Evolutionary conservation across 2,329 filamentous ascomycete species (phyloP).

Genomic region (Cladophialophora carrionii): DNA sequence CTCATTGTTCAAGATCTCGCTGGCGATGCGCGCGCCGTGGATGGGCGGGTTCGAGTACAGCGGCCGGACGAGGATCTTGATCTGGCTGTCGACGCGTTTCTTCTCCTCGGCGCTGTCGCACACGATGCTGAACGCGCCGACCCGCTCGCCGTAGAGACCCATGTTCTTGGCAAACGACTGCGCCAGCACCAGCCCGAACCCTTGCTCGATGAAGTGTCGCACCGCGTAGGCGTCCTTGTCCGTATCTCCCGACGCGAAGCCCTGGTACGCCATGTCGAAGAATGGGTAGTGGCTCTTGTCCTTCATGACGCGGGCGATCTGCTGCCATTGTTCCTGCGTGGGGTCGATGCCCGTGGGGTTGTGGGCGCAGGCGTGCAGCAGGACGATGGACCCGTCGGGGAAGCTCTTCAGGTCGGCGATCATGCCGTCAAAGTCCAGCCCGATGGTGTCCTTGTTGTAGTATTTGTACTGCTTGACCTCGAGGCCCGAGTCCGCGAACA

Average conservation of each 20-base stretch:
- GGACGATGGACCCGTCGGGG: conserved; percentile 81
- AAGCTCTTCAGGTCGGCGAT: conserved; percentile 86
- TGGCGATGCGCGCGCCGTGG: conserved; percentile 92
- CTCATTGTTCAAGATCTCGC: conserved; percentile 84
- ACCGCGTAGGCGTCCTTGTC: conserved; percentile 92
- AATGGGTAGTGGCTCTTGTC: conserved; percentile 86
- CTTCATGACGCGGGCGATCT: conserved; percentile 87
- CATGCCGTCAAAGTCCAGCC: conserved; percentile 95
- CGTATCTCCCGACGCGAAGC: conserved; percentile 90
- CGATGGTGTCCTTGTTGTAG: conserved; percentile 99
- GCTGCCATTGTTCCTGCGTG: conserved; percentile 85
- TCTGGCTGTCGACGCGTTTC: conserved; percentile 92
- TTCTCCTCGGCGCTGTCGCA: conserved; percentile 84
- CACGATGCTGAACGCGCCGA: conserved; percentile 93
- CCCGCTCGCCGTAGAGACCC: conserved; percentile 98
- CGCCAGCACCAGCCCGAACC: conserved; percentile 82
- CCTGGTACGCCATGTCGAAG: conserved; percentile 99
- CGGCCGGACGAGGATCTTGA: conserved; percentile 97
- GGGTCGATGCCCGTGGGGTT: conserved; percentile 98
- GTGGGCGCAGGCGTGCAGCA: conserved; percentile 96
- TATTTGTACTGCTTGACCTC: conserved; percentile 95
- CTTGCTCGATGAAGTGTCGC: conserved; percentile 88
- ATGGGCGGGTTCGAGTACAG: conserved; percentile 98
- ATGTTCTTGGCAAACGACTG: conserved; percentile 99
- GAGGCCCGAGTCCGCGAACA: conserved; percentile 91